Base-by-base conservation (phyloP, 1,284 basidiomycete species). In the Phenoliferia sp. region DNA sequence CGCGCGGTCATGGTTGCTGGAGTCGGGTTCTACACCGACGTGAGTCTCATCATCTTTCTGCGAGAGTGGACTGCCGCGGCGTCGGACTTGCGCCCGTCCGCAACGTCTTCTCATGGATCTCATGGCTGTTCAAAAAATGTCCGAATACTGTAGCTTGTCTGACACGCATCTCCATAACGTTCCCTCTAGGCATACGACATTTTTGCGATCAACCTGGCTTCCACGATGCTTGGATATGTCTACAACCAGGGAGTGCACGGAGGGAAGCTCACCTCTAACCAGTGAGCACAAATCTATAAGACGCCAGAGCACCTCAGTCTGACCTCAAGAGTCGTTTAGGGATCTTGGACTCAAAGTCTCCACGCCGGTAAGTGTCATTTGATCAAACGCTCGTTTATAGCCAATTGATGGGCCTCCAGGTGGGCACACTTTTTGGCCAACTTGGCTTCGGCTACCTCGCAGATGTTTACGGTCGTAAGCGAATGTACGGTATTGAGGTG, bases 191-290 rank as follows among this genome's bases (percentile, higher is more conserved):
- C 79, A 3, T 89, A 90, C 73, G 87, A 90, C 76, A 80, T 90
- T 16, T 90, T 90, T 79, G 86, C 90, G 69, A 89, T 90, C 79
- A 90, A 90, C 78, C 86, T 88, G 58, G 87, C 89, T 22, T 80
- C 87, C 6, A 87, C 86, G 3, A 89, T 90, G 88, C 81, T 90
- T 16, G 87, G 87, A 22, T 88, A 86, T 74, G 86, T 90, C 60
- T 92, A 92, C 76, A 86, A 52, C 48, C 48, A 52, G 48, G 48
- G 48, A 7, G 17, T 5, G 48, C 17, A 81, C 79, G 57, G 48
- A 58, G 50, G 68, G 12, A 61, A 65, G 33, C 80, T 89, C 66
- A 84, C 81, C 56, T 67, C 81, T 39, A 84, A 86, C 74, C 87
- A 22, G 26, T n/a, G n/a, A n/a, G n/a, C n/a, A n/a, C n/a, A n/a